Evolutionary conservation across 1,284 basidiomycete genomes (phyloP).

Genomic region (Heterobasidion occidentale): DNA sequence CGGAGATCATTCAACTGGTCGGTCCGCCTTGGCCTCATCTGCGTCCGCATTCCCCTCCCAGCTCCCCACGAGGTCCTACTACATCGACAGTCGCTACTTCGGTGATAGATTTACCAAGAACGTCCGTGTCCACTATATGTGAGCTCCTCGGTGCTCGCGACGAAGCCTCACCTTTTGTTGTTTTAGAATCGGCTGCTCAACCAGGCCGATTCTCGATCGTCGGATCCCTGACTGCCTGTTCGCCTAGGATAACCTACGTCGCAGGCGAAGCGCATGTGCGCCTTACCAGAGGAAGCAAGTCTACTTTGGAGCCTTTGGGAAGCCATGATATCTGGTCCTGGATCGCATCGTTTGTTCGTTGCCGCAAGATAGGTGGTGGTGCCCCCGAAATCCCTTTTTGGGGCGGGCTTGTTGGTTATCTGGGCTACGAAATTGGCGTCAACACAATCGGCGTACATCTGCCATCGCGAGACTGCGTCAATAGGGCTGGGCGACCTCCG

Average conservation of each 20-base stretch:
- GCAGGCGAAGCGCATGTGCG: constrained; percentile 42
- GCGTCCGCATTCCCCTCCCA: constrained; percentile 13
- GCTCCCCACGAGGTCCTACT: neutral
- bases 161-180: constrained; percentile 54
- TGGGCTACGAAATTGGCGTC: constrained; percentile 74
- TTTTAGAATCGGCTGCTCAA: constrained; percentile 66
- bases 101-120: constrained; percentile 31
- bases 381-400: constrained; percentile 57
- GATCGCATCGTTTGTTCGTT: constrained; percentile 60
- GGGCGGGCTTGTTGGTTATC: constrained; percentile 66
- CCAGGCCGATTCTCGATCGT: constrained; percentile 72
- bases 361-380: constrained; percentile 38
- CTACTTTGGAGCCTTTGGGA: constrained; percentile 23
- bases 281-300: constrained; percentile 21
- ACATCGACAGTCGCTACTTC: constrained; percentile 29
- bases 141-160: constrained; percentile 52
- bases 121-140: constrained; percentile 39
- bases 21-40: constrained; percentile 50
- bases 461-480: constrained; percentile 16
- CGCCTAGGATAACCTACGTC: constrained; percentile 49
- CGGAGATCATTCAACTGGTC: constrained; percentile 25
- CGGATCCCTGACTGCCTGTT: constrained; percentile 42
- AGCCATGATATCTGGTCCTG: constrained; percentile 59
- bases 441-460: constrained; percentile 34
- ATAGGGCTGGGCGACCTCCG: constrained; percentile 32